Percentiles rank a stretch among this genome's conserved stretches.
These are phyloP conservation scores for Fusarium sp. DNA, from an alignment of 2,329 filamentous ascomycete genomes.

Conservation along the genomic window DNA sequence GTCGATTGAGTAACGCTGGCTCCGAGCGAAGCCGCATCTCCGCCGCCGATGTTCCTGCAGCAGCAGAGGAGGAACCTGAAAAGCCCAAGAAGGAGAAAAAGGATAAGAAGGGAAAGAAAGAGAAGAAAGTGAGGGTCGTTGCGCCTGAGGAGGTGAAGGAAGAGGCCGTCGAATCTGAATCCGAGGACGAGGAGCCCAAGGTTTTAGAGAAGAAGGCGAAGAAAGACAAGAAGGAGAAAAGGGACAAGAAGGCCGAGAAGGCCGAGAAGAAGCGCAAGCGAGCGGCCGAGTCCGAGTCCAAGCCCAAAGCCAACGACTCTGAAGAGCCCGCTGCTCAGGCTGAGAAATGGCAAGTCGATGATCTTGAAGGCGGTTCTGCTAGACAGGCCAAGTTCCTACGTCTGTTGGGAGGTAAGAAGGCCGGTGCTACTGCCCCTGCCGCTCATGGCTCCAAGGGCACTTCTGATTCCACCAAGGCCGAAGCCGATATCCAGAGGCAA, in stretches of 20 bases:
- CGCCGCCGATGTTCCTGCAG: slow-evolving; percentile 19
- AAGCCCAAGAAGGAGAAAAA: slow-evolving; percentile 46
- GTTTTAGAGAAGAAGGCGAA: slow-evolving; percentile 49
- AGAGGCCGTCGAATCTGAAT: slow-evolving; percentile 25
- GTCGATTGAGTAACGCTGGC: slow-evolving; percentile 48
- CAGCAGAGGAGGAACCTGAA: slow-evolving; percentile 39
- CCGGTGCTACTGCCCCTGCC: slow-evolving; percentile 48
- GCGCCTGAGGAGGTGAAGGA: slow-evolving; percentile 38
- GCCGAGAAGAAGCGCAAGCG: slow-evolving; percentile 54
- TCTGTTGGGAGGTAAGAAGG: slow-evolving; percentile 66
- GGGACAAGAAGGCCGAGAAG: slow-evolving; percentile 49
- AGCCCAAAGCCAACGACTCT: slow-evolving; percentile 30
- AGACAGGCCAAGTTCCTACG: slow-evolving; percentile 68
- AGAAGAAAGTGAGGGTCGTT: slow-evolving; percentile 35
- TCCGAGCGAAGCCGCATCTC: slow-evolving; percentile 42
- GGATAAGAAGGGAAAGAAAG: slow-evolving; percentile 49
- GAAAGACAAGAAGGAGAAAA: slow-evolving; percentile 51
- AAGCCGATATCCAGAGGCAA: slow-evolving; percentile 67
- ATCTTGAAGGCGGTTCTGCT: slow-evolving; percentile 61
- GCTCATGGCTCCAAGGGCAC: slow-evolving; percentile 42
- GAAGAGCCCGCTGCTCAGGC: slow-evolving; percentile 31
- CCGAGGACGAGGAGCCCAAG: slow-evolving; percentile 26
- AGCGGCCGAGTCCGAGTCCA: slow-evolving; percentile 40
- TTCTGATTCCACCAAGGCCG: slow-evolving; percentile 55
- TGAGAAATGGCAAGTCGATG: slow-evolving; percentile 65